Evolutionary conservation across 495 filamentous ascomycete genomes (phyloP).

Genomic region (Penicillium cosmopolitanum): DNA sequence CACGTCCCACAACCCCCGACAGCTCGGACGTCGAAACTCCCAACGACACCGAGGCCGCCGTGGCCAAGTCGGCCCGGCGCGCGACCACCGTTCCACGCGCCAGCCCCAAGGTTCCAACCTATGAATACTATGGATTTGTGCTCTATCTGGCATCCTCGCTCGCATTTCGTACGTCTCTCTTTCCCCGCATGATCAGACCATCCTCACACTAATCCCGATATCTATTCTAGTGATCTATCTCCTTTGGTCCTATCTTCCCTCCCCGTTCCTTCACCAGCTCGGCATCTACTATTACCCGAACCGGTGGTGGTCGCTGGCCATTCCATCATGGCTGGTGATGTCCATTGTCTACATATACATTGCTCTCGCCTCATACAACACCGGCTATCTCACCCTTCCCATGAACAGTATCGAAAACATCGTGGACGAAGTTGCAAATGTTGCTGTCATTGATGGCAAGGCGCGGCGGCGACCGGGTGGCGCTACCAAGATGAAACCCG

Average conservation of each 20-base stretch:
- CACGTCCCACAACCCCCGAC: constrained; percentile 88
- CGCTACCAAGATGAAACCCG: constrained; percentile 48
- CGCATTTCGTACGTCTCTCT: constrained; percentile 67
- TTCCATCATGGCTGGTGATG: constrained; percentile 90
- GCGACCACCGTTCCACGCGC: constrained; percentile 82
- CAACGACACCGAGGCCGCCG: constrained; percentile 63
- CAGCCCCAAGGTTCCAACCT: constrained; percentile 90
- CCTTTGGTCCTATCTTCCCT: constrained; percentile 92
- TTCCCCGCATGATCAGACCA: constrained; percentile 55
- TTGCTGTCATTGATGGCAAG: constrained; percentile 78
- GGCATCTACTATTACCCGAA: constrained; percentile 97
- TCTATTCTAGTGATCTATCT: constrained; percentile 72
- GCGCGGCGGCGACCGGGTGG: constrained; percentile 58
- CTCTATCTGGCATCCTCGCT: constrained; percentile 84
- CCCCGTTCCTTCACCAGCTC: constrained; percentile 86
- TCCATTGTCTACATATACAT: constrained; percentile 89
- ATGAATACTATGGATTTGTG: constrained; percentile 99
- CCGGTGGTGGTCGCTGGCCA: constrained; percentile 94
- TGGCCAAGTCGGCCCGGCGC: constrained; percentile 63
- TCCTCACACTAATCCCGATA: constrained; percentile 7
- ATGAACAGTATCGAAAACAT: constrained; percentile 84
- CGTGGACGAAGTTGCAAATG: constrained; percentile 85
- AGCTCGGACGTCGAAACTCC: constrained; percentile 80
- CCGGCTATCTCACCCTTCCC: constrained; percentile 80
- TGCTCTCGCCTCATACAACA: constrained; percentile 90